Evolutionary conservation across 768 basidiomycete species (phyloP), one percentile per base, ranked within the genome.

Genomic region (Ephemerocybe angulata): DNA sequence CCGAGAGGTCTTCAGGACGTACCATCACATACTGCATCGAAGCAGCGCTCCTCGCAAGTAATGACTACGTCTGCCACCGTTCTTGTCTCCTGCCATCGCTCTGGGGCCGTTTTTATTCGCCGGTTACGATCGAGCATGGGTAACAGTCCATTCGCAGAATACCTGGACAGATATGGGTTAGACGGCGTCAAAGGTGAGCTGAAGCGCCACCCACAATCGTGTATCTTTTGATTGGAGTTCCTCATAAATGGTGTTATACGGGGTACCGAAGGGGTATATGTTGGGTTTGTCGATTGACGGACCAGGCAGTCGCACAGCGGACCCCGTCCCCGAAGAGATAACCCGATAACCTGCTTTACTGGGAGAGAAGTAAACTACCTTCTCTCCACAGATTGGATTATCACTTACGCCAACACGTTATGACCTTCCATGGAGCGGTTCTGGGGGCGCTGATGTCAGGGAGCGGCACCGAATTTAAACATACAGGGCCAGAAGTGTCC

Each of bases 341-440:
- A 99, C 97, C 31, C 85, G 85, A 67, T 87, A 89, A 2, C 93
- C 90, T 50, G 92, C 94, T 74, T 94, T 90, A 48, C 95, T 70
- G 51, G 52, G 25, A 53, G 48, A 52, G 55, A 58, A 52, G 44
- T 55, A 38, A 48, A 42, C 31, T 53, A 44, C 46, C 29, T n/a
- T 24, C 22, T 24, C 38, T 48, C 49, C 7, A 24, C 35, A 41
- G 8, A 15, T 50, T 29, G 35, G 11, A 33, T 47, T 44, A 41
- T 55, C 8, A 81, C 93, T 74, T 60, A 97, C 93, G 87, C 74
- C 50, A 98, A 71, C 13, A 95, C 92, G 65, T 84, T 81, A 65
- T 99, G 97, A 0, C 93, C 97, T 72, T 98, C 97, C 97, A 99
- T 99, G 1, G 94, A 96, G 46, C 95, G 87, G 67, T 97, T 97